These are phyloP conservation scores for Globisporangium paroecandrum DNA, from an alignment of 352 stramenopile species.

Conservation along the genomic window DNA sequence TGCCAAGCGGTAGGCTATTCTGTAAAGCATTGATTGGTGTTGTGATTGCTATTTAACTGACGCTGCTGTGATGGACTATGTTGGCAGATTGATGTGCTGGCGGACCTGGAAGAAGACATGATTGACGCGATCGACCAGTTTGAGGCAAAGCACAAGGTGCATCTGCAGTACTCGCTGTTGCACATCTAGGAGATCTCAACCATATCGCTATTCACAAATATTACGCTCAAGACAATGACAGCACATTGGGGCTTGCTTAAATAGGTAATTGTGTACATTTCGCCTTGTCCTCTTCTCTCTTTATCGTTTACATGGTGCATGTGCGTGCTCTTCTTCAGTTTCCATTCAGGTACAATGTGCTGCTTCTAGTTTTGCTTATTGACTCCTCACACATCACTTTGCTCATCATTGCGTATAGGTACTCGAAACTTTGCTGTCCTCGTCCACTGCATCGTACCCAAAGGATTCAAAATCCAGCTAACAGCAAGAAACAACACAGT, in stretches of 20 bases:
- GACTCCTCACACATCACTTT: neutral
- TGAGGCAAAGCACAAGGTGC: slow-evolving; percentile 53
- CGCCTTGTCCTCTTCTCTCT: neutral
- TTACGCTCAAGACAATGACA: neutral
- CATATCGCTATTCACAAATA: neutral
- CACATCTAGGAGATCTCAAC: slow-evolving; percentile 33
- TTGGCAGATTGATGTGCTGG: slow-evolving; percentile 49
- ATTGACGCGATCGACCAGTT: slow-evolving; percentile 55
- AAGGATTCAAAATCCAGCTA: slow-evolving; percentile 16
- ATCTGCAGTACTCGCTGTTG: slow-evolving; percentile 62
- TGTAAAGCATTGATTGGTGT: neutral
- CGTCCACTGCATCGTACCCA: slow-evolving; percentile 9
- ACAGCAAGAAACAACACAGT: neutral
- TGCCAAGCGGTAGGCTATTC: slow-evolving; percentile 47
- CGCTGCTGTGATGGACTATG: neutral
- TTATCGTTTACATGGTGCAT: neutral
- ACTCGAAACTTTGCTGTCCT: neutral
- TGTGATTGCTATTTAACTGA: neutral
- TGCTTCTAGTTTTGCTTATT: neutral
- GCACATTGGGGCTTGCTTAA: neutral
- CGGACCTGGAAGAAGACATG: slow-evolving; percentile 44
- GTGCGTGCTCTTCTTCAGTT: neutral
- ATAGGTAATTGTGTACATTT: slow-evolving; percentile 1
- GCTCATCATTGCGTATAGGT: neutral
- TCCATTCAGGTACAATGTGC: neutral